Evolutionary conservation across 257 asterid genomes (phyloP), one percentile per base, ranked within the genome.

Genomic region (Verbascum thapsus): DNA sequence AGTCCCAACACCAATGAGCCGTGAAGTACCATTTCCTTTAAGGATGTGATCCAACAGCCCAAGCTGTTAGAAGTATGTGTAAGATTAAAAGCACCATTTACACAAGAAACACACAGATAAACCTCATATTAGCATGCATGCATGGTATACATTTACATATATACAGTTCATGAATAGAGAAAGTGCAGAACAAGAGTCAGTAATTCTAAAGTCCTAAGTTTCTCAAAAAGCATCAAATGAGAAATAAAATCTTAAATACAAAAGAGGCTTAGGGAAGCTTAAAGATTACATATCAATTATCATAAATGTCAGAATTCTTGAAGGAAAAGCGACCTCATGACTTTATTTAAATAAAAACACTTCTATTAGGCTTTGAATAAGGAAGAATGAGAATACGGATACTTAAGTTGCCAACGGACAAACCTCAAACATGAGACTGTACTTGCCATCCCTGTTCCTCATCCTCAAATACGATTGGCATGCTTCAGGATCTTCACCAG

Each of bases 341-440:
- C 35, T 43, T 48, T 19, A 32, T 56, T 35, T 64, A 1, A 17
- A 38, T 37, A 37, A 23, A 37, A 3, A 40, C n/a, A 32, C 11
- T 23, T 48, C 55, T 65, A 49, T 10, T 3, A 43, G 17, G 58
- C 7, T 51, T 18, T 17, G 45, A 38, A 17, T 9, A 58, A 43
- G 52, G 62, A 68, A 56, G 64, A 61, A 23, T 7, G 8, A 38
- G 8, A 26, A 64, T 6, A 69, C 49, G 47, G 52, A 49, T 56
- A 15, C 64, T 41, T 40, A 20, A 60, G 39, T 56, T 0, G 19
- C 52, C 22, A 77, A 34, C 12, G 35, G 47, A 23, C 87, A 72
- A 49, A 94, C 99, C 99, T 94, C 99, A 80, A 94, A 94, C 97
- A 94, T 94, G 76, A 94, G 99, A 80, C 76, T 94, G 83, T 94